Conservation (phyloP, 2,329 filamentous ascomycete genomes). For the Hansfordia pulvinata region DNA sequence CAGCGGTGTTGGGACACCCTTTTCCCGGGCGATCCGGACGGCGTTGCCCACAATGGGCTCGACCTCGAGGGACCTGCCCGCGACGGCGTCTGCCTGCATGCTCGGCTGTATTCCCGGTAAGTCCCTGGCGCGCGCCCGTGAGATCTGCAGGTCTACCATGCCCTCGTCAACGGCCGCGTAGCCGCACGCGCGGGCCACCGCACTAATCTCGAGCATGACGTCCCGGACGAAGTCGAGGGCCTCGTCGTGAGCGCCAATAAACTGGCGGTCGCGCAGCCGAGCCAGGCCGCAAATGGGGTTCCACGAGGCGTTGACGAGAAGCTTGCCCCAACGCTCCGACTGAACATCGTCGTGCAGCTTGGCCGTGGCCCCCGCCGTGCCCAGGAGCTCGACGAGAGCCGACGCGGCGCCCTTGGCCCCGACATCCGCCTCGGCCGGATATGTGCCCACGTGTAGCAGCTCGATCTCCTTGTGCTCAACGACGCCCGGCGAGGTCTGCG, state of each 20-base stretch:
- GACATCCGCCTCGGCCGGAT: constrained; percentile 19
- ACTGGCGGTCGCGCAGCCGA: constrained; percentile 28
- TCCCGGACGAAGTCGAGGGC: constrained; percentile 12
- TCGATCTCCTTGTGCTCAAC: constrained; percentile 32
- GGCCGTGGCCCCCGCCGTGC: constrained; percentile 25
- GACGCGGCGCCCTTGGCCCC: constrained; percentile 15
- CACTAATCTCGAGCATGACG: constrained; percentile 19
- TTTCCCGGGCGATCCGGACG: constrained; percentile 13
- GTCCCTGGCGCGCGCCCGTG: constrained; percentile 5
- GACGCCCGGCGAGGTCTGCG: constrained; percentile 31
- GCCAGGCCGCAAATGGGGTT: constrained; percentile 42
- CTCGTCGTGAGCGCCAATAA: constrained; percentile 22
- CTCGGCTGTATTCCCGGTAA: constrained; percentile 16
- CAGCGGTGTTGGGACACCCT: constrained; percentile 13
- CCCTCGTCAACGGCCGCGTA: constrained; percentile 13
- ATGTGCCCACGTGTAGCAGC: constrained; percentile 33
- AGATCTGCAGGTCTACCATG: constrained; percentile 15
- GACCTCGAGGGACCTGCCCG: constrained; percentile 13
- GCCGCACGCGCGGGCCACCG: constrained; percentile 18
- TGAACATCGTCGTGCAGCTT: constrained; percentile 34
- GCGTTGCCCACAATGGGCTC: constrained; percentile 20
- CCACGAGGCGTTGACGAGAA: constrained; percentile 39
- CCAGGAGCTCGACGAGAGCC: constrained; percentile 26
- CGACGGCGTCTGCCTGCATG: constrained; percentile 18
- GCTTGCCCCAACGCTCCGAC: constrained; percentile 36